These are phyloP conservation scores for Lachnellula subtilissima DNA, from an alignment of 2,329 filamentous ascomycete species.

Conservation along the genomic window DNA sequence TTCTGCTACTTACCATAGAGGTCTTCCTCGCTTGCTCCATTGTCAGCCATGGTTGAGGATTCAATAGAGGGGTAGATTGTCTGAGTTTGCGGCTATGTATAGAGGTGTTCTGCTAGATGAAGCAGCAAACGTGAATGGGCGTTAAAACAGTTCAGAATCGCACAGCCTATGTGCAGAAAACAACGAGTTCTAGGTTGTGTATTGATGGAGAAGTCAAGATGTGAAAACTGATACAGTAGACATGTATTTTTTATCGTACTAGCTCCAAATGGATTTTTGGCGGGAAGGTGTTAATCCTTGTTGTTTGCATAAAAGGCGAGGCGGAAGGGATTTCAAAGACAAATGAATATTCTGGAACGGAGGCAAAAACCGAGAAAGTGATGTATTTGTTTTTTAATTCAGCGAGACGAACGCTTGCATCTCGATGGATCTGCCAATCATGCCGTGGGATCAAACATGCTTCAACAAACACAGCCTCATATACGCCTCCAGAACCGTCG, in stretches of 20 bases:
- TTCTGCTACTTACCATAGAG: constrained; percentile 51
- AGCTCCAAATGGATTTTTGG: background rate
- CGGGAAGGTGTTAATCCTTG: background rate
- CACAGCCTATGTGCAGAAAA: too few relatives aligned
- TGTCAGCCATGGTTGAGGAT: constrained; percentile 26
- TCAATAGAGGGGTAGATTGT: constrained; percentile 9
- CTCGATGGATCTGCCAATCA: constrained; percentile 24
- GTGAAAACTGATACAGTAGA: too few relatives aligned
- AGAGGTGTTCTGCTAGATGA: background rate
- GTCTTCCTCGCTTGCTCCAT: constrained; percentile 39
- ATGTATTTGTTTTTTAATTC: constrained; percentile 19
- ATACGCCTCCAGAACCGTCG: constrained; percentile 3
- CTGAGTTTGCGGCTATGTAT: background rate
- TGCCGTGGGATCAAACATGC: constrained; percentile 16
- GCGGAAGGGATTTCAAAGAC: background rate
- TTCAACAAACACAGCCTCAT: constrained; percentile 7
- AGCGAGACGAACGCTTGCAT: constrained; percentile 8
- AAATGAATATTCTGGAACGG: background rate
- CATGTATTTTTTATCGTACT: background rate
- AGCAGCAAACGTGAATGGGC: background rate
- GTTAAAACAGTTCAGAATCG: too few relatives aligned
- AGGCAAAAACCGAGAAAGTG: background rate
- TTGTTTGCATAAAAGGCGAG: background rate
- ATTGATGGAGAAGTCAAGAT: background rate
- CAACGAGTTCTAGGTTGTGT: background rate